Conservation (phyloP, 2,329 filamentous ascomycete species). For the Neoscytalidium dimidiatum region DNA sequence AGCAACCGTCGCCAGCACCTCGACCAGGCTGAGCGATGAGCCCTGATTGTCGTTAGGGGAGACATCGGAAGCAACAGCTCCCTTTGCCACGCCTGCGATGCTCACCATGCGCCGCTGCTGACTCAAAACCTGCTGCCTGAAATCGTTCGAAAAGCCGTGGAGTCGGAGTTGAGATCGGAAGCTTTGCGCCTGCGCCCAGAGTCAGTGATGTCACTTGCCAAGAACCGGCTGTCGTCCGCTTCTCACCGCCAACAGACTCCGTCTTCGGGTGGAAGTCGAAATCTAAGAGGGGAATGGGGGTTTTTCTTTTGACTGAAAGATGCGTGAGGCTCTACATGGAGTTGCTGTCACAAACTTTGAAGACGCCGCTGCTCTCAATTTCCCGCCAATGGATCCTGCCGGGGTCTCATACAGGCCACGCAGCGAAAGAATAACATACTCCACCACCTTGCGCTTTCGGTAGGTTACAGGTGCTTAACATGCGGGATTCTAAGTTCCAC, state of each 20-base stretch:
- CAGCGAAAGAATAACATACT: neutral
- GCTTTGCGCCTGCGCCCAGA: neutral
- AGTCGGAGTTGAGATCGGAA: slow-evolving; percentile 9
- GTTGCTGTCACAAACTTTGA: too few relatives aligned
- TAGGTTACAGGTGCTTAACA: neutral
- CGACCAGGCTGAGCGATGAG: slow-evolving; percentile 31
- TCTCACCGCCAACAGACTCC: neutral
- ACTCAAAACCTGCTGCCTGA: neutral
- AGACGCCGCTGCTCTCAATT: neutral
- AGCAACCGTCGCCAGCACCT: slow-evolving; percentile 47
- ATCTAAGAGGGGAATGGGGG: too few relatives aligned
- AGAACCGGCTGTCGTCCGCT: neutral
- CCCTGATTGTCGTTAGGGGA: slow-evolving; percentile 30
- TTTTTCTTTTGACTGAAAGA: too few relatives aligned
- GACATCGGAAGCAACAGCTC: slow-evolving; percentile 14
- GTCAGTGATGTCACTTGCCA: slow-evolving; percentile 10
- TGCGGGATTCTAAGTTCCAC: neutral
- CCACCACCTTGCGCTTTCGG: neutral
- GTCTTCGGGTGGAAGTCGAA: neutral
- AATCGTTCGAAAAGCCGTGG: neutral
- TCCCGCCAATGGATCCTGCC: neutral
- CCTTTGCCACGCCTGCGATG: slow-evolving; percentile 21
- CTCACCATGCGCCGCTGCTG: slow-evolving; percentile 36
- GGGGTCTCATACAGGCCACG: neutral
- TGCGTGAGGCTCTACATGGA: too few relatives aligned